Base-by-base conservation (phyloP, 192 early-diverging fungal species). In the Coemansia sp. region DNA sequence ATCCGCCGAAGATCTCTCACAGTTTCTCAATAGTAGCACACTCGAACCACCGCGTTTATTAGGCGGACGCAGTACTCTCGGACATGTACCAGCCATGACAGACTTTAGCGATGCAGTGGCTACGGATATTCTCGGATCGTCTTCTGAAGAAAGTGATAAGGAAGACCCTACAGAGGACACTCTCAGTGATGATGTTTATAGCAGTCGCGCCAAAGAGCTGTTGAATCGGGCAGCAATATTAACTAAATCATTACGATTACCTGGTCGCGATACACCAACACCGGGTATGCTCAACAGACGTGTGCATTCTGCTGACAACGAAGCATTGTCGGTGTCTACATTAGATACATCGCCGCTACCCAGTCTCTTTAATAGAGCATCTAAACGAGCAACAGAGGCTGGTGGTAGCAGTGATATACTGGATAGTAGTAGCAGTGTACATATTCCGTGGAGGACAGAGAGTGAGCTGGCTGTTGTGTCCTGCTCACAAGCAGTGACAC, bases 41-140 rank as follows among this genome's bases (percentile, higher is more conserved):
- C 7, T 26, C 22, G 50, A 14, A 22, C 25, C 21, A 4, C 26
- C 10, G 52, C 52, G 52, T 1, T 24, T 54, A 28, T 54, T 54
- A 12, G 52, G 52, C 52, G 10, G 52, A 28, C 24, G 25, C 52
- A 24, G n/a, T 2, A 18, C 21, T 18, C 1, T 26, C 10, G 52
- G 25, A 0, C 21, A 26, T 28, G 52, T 10, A 5, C 23, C n/a
- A 24, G 44, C 44, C 2, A 47, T 23, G 8, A 8, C 44, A 16
- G 57, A 59, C 34, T 66, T 26, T 55, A 62, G 61, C 54, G 69
- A 57, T 22, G 63, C 58, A 1, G 62, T 60, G 21, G 60, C 53
- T 9, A 78, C 75, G 0, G 75, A 72, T 25, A 49, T 69, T 0
- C 59, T 78, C n/a, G 54, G 55, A 21, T 68, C 66, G 1, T 64